Base-by-base conservation (phyloP, 1,284 basidiomycete genomes). In the Lentinula novae-zelandiae region DNA sequence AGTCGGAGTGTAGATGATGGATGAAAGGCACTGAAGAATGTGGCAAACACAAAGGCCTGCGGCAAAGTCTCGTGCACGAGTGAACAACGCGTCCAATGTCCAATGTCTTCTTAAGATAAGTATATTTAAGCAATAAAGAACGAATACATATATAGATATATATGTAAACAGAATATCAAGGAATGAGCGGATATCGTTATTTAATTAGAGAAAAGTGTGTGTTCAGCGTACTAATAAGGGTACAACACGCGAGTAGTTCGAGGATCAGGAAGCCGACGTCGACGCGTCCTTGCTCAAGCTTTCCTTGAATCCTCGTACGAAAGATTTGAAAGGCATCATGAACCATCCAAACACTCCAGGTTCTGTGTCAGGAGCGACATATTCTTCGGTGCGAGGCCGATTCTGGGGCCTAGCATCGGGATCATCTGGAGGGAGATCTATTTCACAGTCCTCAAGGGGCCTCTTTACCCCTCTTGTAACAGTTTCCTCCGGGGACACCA, bases 281-380 rank as follows among this genome's bases (percentile, higher is more conserved):
- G 39, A 44, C 57, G 44, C 53, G 46, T 49, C 49, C 67, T 46
- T 64, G 68, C 66, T 53, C 64, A 85, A 68, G 61, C 84, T 84
- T 71, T 85, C 83, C 66, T 80, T 81, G 73, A 89, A 87, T 12
- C 86, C 87, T 64, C 79, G 76, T 60, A 85, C 74, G 70, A 89
- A 88, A 17, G 80, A 81, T 69, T 80, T 79, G 71, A 89, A 76
- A 2, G 86, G 87, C 48, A 80, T 72, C 65, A 83, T 71, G 64
- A 89, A 76, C 86, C 83, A 86, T 48, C 80, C 80, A 60, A 84
- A 67, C 48, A 77, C 66, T 48, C 75, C 74, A 8, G 75, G 68
- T 31, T 82, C 79, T 56, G 73, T 73, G 61, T 75, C 67, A 2
- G 78, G 73, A 0, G 78, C 73, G 52, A 71, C 68, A 68, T 82